Evolutionary conservation across 2,329 filamentous ascomycete species (phyloP), one percentile per base, ranked within the genome.

Genomic region (Talaromyces funiculosus): DNA sequence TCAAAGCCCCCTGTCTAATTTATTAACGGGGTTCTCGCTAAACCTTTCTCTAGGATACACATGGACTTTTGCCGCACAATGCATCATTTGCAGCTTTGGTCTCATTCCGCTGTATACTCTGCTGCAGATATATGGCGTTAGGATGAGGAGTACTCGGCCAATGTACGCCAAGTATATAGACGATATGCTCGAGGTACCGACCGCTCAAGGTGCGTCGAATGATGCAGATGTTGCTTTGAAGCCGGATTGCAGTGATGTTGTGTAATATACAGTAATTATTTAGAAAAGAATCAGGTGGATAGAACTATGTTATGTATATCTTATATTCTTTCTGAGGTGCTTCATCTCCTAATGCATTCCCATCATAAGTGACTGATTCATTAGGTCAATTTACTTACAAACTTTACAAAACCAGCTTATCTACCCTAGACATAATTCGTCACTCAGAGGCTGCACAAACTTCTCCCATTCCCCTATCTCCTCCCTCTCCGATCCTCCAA

Each of bases 381-480:
- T 22, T 24, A 24, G 1, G 22, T 22, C 38, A 42, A 7, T 4
- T 22, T 42, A 24, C 2, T 43, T 24, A 14, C 18, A n/a, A n/a
- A n/a, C n/a, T n/a, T 14, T 16, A 16, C 40, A 42, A 22, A 42
- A 12, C 20, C 7, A 45, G 12, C 22, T n/a, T 2, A 12, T 49
- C 18, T 61, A 63, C 3, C 62, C 62, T 26, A 63, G 53, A 49
- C 43, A 61, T 37, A 63, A 43, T 37, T 56, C 59, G 9, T 63
- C 60, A 49, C 62, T 63, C 59, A 63, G 43, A 37, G 62, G 62
- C 26, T 63, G 62, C 37, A 63, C 62, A 45, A 62, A 63, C 24
- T 61, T 59, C 42, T 61, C 62, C 62, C 62, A 63, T 31, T 63
- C 62, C n/a, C 49, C 49, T 31, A 54, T 40, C n/a, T 29, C 40